Evolutionary conservation across 108 stramenopile species (phyloP), one percentile per base, ranked within the genome.

Genomic region (Halocafeteria seosinensis): DNA sequence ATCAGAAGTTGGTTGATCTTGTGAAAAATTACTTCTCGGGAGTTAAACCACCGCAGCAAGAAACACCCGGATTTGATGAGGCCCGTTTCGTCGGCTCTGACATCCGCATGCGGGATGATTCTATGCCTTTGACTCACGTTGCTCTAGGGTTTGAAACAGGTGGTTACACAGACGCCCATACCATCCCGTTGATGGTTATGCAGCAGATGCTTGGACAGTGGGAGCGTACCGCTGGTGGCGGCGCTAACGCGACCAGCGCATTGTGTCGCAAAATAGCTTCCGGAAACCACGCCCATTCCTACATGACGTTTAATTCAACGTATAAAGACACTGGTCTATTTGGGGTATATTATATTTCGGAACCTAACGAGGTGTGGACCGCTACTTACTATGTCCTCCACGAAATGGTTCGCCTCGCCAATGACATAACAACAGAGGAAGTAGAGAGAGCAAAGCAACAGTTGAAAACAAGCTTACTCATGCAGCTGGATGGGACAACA

Each of bases 301-400:
- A 88, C 76, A 81, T 73, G 53, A 90, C 93, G 11, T 96, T 96
- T 81, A 99, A 99, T 78, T 92, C 93, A n/a, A 89, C 90, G 80
- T 99, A 99, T 85, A 95, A 96, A 76, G 97, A 99, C 67, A 94
- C 91, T 32, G 97, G 97, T 9, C 80, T 99, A 12, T 95, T 99
- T 71, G 97, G 94, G 33, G 60, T 96, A n/a, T 95, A 98, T 73
- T 86, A 87, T 31, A 83, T 89, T 52, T 86, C 84, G 21, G 88
- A 85, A 50, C 87, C 88, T 70, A 88, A 88, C 75, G 85, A 87
- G 73, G 76, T 90, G 61, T 85, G 88, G 63, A 86, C 88, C 68
- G 57, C 79, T 51, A 83, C 89, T 75, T 81, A 77, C 77, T 82
- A 84, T 77, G 78, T 89, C 8, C 86, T 86, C 65, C 73, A 77